Evolutionary conservation across 495 filamentous ascomycete species (phyloP), one percentile per base, ranked within the genome.

Genomic region (Pseudevernia furfuracea): DNA sequence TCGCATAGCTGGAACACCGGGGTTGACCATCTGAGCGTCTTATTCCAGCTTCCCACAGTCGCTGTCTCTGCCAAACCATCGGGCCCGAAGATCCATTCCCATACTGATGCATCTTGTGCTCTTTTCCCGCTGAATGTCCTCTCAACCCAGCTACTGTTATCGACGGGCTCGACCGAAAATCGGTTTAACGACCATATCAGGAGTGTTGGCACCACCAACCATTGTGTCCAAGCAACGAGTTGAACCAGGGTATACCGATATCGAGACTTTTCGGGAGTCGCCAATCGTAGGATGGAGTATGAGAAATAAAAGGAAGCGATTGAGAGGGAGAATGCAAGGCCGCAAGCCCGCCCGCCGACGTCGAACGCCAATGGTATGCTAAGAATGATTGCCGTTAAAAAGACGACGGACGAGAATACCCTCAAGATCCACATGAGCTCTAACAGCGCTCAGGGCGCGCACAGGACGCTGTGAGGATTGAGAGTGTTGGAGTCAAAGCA

Each of bases 151-250:
- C 83, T 84, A 37, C 76, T 76, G 67, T 79, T 83, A 70, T 80
- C 85, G 59, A 87, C 89, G 21, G 85, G 78, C 71, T 96, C 92
- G 69, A 95, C 88, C 34, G 91, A 93, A 76, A 96, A 97, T 65
- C 91, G 89, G 76, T 92, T 91, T 67, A 98, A 80, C 34, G 90
- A 88, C 90, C 92, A 97, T 69, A 98, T 96, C 66, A 98, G 78
- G 62, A 98, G 84, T 30, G 85, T 81, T 34, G 91, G 90, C 43
- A 97, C 82, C 39, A 96, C 74, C 46, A 87, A 67, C 89, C 90
- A 93, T 81, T 98, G 93, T 63, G 88, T 83, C 71, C 84, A 80
- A 19, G 84, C 83, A 41, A 93, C 77, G 36, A 87, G 60, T 67
- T 82, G 78, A 64, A 88, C 80, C 34, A 92, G 69, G 39, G 84